These are phyloP conservation scores for Hymenoscyphus repandus DNA, from an alignment of 2,329 filamentous ascomycete genomes.

Conservation along the genomic window DNA sequence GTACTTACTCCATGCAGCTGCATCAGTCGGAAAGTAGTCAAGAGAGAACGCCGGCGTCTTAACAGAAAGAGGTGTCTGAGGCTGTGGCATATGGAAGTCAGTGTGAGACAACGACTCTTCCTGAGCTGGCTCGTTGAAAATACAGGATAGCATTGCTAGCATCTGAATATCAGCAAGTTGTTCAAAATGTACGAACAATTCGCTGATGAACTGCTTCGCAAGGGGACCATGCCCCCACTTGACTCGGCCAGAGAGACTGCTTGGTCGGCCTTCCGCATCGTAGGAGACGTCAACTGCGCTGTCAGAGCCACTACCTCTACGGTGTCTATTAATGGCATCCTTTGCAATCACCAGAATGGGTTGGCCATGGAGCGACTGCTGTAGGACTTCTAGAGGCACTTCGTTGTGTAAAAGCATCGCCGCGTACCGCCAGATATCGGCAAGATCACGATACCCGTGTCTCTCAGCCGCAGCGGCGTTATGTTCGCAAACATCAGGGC, in stretches of 20 bases:
- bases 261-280: slow-evolving; percentile 27
- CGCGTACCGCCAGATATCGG: slow-evolving; percentile 78
- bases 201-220: slow-evolving; percentile 53
- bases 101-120: slow-evolving; percentile 52
- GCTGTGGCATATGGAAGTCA: slow-evolving; percentile 50
- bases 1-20: slow-evolving; percentile 47
- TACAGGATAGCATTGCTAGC: slow-evolving; percentile 66
- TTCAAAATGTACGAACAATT: slow-evolving; percentile 62
- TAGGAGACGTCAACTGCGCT: slow-evolving; percentile 43
- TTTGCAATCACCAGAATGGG: slow-evolving; percentile 61
- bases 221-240: slow-evolving; percentile 65
- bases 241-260: slow-evolving; percentile 50
- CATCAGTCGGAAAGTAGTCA: slow-evolving; percentile 59
- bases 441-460: slow-evolving; percentile 64
- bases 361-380: slow-evolving; percentile 47
- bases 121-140: slow-evolving; percentile 56
- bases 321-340: slow-evolving; percentile 43
- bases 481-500: slow-evolving; percentile 73
- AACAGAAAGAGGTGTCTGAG: slow-evolving; percentile 58
- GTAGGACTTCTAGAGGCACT: slow-evolving; percentile 63
- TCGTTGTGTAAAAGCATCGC: slow-evolving; percentile 72
- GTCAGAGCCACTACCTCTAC: slow-evolving; percentile 38
- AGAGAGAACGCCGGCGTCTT: slow-evolving; percentile 63
- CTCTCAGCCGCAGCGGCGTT: slow-evolving; percentile 75
- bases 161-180: slow-evolving; percentile 60